Conservation (phyloP, 2,329 filamentous ascomycete species). For the Bipolaris oryzae region DNA sequence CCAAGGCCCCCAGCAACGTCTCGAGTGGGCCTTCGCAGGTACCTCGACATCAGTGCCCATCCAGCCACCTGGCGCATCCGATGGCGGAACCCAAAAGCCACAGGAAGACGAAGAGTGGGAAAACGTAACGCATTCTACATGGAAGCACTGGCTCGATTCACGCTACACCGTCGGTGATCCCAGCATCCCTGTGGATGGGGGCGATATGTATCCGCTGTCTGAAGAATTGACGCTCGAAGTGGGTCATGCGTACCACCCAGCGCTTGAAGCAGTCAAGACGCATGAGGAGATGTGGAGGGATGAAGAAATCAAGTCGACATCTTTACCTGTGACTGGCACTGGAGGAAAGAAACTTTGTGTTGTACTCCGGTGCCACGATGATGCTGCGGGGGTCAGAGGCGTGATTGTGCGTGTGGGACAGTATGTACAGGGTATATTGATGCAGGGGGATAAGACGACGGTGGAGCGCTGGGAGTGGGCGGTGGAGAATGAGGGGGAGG, state of each 20-base stretch:
- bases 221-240: slow-evolving; percentile 53
- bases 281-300: slow-evolving; percentile 74
- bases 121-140: slow-evolving; percentile 48
- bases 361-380: slow-evolving; percentile 51
- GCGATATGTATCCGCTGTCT: slow-evolving; percentile 58
- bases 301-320: slow-evolving; percentile 39
- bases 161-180: slow-evolving; percentile 48
- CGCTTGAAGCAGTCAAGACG: slow-evolving; percentile 54
- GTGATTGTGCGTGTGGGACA: slow-evolving; percentile 61
- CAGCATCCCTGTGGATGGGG: slow-evolving; percentile 56
- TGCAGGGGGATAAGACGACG: slow-evolving; percentile 51
- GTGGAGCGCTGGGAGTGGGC: slow-evolving; percentile 63
- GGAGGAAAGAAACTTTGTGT: slow-evolving; percentile 29
- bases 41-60: slow-evolving; percentile 43
- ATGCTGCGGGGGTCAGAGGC: slow-evolving; percentile 53
- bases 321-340: neutral
- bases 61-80: neutral
- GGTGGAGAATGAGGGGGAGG: slow-evolving; percentile 1
- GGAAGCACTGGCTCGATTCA: slow-evolving; percentile 67
- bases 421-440: slow-evolving; percentile 63
- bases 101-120: slow-evolving; percentile 1
- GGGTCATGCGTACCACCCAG: slow-evolving; percentile 65
- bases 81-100: neutral
- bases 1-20: slow-evolving; percentile 39
- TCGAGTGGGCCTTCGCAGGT: slow-evolving; percentile 72